Evolutionary conservation across 2,329 filamentous ascomycete genomes (phyloP).

Genomic region (Colletotrichum paranaense): DNA sequence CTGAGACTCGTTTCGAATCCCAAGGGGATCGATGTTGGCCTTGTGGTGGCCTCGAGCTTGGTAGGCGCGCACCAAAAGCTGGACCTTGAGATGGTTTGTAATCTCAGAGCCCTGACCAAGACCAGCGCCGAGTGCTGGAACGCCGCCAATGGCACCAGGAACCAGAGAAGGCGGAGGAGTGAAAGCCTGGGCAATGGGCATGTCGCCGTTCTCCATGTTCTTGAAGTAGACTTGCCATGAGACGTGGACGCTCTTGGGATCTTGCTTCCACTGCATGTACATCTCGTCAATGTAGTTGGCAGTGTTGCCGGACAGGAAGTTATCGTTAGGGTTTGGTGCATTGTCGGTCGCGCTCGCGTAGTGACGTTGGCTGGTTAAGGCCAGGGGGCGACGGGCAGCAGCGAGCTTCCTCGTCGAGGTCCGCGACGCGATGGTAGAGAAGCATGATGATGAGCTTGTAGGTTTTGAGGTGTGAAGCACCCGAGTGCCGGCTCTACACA

Average conservation of each 20-base stretch:
- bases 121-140: slow-evolving; percentile 78
- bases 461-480: slow-evolving; percentile 68
- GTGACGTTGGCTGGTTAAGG: slow-evolving; percentile 61
- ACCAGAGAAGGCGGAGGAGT: slow-evolving; percentile 94
- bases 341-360: slow-evolving; percentile 66
- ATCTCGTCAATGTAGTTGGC: slow-evolving; percentile 99
- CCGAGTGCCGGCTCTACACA: slow-evolving; percentile 73
- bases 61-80: slow-evolving; percentile 96
- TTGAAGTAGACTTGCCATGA: slow-evolving; percentile 99
- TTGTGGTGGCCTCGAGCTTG: slow-evolving; percentile 99
- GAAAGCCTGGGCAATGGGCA: slow-evolving; percentile 98
- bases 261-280: slow-evolving; percentile 97
- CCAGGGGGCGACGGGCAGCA: slow-evolving; percentile 61
- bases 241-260: slow-evolving; percentile 92
- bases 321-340: slow-evolving; percentile 86
- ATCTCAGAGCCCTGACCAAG: slow-evolving; percentile 80
- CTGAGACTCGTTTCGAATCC: slow-evolving; percentile 87
- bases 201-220: slow-evolving; percentile 98
- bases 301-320: slow-evolving; percentile 95
- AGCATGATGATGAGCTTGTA: slow-evolving; percentile 50
- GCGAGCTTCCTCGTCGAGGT: slow-evolving; percentile 58
- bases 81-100: slow-evolving; percentile 97
- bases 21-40: slow-evolving; percentile 95
- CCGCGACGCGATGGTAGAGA: slow-evolving; percentile 52
- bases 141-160: slow-evolving; percentile 81